Evolutionary conservation across 202 grass and related monocot genomes (phyloP).

Genomic region (Digitaria exilis): DNA sequence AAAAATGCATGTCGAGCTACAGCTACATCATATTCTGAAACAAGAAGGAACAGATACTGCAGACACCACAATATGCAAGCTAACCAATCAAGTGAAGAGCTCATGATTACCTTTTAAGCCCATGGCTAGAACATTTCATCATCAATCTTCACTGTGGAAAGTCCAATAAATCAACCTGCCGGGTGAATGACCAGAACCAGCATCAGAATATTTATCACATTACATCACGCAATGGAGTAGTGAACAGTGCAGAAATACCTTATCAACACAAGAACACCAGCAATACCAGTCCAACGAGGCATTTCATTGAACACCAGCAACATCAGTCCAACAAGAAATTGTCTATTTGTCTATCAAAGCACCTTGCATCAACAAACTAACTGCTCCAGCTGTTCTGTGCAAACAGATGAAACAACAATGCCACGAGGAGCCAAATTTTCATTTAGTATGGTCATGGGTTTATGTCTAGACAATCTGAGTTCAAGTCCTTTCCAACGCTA

Average conservation of each 20-base stretch:
- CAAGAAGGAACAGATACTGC: background rate
- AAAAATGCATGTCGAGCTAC: too few species aligned
- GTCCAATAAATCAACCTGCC: slow-evolving; percentile 82
- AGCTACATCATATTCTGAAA: background rate
- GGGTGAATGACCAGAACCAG: slow-evolving; percentile 36
- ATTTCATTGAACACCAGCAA: slow-evolving; percentile 73
- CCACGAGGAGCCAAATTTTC: slow-evolving; percentile 86
- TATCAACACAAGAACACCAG: slow-evolving; percentile 76
- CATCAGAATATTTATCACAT: background rate
- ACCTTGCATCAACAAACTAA: slow-evolving; percentile 76
- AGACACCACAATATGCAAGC: background rate
- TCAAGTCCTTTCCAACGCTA: too few species aligned
- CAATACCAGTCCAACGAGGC: too few species aligned
- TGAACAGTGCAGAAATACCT: slow-evolving; percentile 52
- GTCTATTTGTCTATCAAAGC: slow-evolving; percentile 60
- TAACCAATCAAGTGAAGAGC: background rate
- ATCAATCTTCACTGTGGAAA: slow-evolving; percentile 60
- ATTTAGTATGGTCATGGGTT: background rate
- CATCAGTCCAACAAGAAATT: slow-evolving; percentile 75
- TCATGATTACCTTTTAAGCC: background rate
- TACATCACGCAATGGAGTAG: background rate
- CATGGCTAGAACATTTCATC: background rate
- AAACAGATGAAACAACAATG: slow-evolving; percentile 79
- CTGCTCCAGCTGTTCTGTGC: slow-evolving; percentile 68
- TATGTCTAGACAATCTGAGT: too few species aligned